These are phyloP conservation scores for Tylopilus orsonianus DNA, from an alignment of 1,284 basidiomycete species.

Conservation along the genomic window DNA sequence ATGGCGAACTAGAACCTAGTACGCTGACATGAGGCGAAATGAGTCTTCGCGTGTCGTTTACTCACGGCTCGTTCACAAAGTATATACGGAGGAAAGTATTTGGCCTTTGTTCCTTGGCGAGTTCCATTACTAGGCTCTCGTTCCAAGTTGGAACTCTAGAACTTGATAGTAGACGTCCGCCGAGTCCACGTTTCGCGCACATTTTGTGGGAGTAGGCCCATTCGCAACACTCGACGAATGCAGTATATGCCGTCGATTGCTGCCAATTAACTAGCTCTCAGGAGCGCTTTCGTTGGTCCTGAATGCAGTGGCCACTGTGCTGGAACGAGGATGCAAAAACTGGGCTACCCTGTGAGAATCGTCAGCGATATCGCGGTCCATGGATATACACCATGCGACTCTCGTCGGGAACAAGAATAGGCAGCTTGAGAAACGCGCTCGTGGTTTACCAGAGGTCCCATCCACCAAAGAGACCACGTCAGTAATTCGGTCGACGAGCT, in stretches of 20 bases:
- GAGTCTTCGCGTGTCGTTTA: too few species aligned
- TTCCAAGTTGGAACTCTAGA: slow-evolving; percentile 61
- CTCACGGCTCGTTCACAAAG: too few species aligned
- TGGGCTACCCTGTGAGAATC: slow-evolving; percentile 55
- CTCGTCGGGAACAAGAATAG: slow-evolving; percentile 72
- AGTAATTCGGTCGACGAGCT: slow-evolving; percentile 70
- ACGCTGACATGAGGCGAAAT: too few species aligned
- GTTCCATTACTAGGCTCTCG: slow-evolving; percentile 40
- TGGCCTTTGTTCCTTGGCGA: too few species aligned
- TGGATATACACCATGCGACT: slow-evolving; percentile 25
- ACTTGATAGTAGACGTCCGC: slow-evolving; percentile 56
- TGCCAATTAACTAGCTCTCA: slow-evolving; percentile 62
- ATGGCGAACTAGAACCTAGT: too few species aligned
- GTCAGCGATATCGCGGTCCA: not conserved
- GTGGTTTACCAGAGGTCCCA: slow-evolving; percentile 59
- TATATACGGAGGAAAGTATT: too few species aligned
- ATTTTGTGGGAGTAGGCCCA: not conserved
- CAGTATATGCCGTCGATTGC: not conserved
- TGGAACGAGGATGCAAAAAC: slow-evolving; percentile 69
- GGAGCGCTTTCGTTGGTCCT: slow-evolving; percentile 70
- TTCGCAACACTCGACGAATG: not conserved
- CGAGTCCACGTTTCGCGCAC: slow-evolving; percentile 55
- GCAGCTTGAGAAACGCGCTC: slow-evolving; percentile 66
- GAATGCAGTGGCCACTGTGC: slow-evolving; percentile 74
- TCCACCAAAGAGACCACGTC: slow-evolving; percentile 52